Percentiles rank a stretch among this genome's conserved stretches.
These are phyloP conservation scores for Cyberlindnera japonica DNA, from an alignment of 805 yeast species.

Conservation along the genomic window DNA sequence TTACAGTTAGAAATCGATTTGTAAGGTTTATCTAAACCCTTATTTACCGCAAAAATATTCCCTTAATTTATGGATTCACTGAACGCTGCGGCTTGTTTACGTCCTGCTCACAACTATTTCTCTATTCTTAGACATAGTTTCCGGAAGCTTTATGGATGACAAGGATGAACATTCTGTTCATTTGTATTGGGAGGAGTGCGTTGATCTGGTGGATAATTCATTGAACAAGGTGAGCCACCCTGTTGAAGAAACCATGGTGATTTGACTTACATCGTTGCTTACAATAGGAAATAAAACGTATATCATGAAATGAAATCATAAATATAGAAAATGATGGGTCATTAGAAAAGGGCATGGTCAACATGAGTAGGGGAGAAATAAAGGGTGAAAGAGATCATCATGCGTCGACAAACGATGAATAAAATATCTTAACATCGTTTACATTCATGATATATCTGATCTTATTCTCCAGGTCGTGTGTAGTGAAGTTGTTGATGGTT, in stretches of 20 bases:
- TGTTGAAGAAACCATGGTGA: background rate
- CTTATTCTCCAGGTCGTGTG: slow-evolving; percentile 27
- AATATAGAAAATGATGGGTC: too few species aligned
- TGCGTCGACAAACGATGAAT: slow-evolving; percentile 29
- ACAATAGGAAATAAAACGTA: too few species aligned
- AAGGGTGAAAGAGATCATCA: background rate
- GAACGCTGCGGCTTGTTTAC: too few species aligned
- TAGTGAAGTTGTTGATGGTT: slow-evolving; percentile 29
- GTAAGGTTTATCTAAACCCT: background rate
- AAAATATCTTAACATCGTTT: slow-evolving; percentile 32
- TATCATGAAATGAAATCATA: too few species aligned
- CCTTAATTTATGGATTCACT: too few species aligned
- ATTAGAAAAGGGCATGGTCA: background rate
- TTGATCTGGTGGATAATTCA: background rate
- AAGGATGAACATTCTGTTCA: background rate
- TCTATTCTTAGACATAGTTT: background rate
- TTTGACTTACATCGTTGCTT: too few species aligned
- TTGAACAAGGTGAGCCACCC: background rate
- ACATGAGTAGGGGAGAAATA: background rate
- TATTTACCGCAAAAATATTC: background rate
- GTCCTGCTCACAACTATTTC: background rate
- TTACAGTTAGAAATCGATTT: background rate
- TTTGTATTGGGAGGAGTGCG: background rate
- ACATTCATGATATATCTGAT: slow-evolving; percentile 26
- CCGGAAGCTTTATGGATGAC: background rate